Percentiles rank a stretch among this genome's conserved stretches.
phyloP scores from a whole-genome alignment of 176 grass and related monocot genomes.

The Elaeis guineensis region DNA sequence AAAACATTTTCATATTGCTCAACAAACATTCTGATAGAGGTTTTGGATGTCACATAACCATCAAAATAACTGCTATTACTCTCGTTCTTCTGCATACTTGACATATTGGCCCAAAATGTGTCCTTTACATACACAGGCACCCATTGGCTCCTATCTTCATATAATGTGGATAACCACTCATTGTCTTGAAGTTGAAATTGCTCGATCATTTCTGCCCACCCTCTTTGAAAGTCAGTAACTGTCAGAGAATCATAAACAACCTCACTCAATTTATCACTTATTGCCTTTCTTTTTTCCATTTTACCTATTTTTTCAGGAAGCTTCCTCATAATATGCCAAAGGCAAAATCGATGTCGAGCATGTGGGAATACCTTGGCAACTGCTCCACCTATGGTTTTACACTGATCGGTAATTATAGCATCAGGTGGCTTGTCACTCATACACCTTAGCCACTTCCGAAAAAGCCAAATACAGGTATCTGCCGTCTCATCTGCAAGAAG shows the following conservation, averaged over 20 bases:
- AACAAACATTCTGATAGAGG: slow-evolving; percentile 1
- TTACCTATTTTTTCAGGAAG: slow-evolving; percentile 5
- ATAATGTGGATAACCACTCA: background rate
- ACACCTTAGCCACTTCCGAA: slow-evolving; percentile 2
- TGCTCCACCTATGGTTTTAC: background rate
- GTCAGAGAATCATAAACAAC: background rate
- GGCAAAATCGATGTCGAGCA: slow-evolving; percentile 7
- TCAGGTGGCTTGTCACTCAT: slow-evolving; percentile 4
- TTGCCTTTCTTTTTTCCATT: background rate
- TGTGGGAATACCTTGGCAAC: background rate
- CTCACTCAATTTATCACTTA: slow-evolving; percentile 4
- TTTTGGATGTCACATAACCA: background rate
- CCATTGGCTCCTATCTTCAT: slow-evolving; percentile 8
- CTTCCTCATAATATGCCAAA: slow-evolving; percentile 4
- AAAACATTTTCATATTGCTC: slow-evolving; percentile 6
- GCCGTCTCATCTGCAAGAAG: slow-evolving; percentile 1
- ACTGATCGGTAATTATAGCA: slow-evolving; percentile 6
- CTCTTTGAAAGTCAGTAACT: slow-evolving; percentile 3
- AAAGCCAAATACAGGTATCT: slow-evolving; percentile 1
- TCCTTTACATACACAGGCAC: slow-evolving; percentile 2
- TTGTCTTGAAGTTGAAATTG: slow-evolving; percentile 10
- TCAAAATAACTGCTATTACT: background rate
- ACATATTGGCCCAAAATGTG: background rate
- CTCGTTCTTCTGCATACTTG: background rate
- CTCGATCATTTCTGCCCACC: background rate